These are phyloP conservation scores for Botrytis cinerea DNA, from an alignment of 2,329 filamentous ascomycete species.

Conservation along the genomic window DNA sequence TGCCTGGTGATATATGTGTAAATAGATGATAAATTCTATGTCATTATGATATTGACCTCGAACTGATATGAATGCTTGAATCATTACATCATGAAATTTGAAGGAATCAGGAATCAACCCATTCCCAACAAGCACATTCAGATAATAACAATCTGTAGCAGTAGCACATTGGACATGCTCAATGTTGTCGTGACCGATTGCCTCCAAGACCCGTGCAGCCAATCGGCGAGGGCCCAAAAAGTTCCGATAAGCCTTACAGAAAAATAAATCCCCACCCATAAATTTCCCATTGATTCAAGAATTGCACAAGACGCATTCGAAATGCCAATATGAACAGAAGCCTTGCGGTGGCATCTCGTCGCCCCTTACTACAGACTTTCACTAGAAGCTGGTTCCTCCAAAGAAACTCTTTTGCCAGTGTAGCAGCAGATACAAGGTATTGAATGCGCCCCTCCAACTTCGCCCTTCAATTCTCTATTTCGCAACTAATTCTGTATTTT, in stretches of 20 bases:
- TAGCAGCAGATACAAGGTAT: slow-evolving; percentile 23
- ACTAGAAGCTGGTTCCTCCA: slow-evolving; percentile 17
- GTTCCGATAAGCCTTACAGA: slow-evolving; percentile 9
- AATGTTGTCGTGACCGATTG: background rate
- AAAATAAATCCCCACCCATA: slow-evolving; percentile 7
- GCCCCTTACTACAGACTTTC: slow-evolving; percentile 12
- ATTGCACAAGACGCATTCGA: slow-evolving; percentile 16
- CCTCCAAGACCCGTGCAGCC: background rate
- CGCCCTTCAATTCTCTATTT: background rate
- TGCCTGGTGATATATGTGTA: background rate
- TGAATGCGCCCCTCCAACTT: background rate
- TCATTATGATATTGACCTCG: background rate
- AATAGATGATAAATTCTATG: background rate
- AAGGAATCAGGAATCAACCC: background rate
- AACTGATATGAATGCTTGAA: background rate
- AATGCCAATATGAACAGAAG: slow-evolving; percentile 38
- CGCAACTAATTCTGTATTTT: background rate
- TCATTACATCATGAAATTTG: background rate
- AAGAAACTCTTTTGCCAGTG: slow-evolving; percentile 21
- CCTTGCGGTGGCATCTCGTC: slow-evolving; percentile 24
- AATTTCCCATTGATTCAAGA: background rate
- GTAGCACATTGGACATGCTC: background rate
- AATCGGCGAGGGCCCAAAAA: slow-evolving; percentile 18
- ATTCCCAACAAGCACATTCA: background rate
- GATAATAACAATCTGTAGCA: background rate